Evolutionary conservation across 257 asterid species (phyloP).

Genomic region (Solanum pinnatisectum): DNA sequence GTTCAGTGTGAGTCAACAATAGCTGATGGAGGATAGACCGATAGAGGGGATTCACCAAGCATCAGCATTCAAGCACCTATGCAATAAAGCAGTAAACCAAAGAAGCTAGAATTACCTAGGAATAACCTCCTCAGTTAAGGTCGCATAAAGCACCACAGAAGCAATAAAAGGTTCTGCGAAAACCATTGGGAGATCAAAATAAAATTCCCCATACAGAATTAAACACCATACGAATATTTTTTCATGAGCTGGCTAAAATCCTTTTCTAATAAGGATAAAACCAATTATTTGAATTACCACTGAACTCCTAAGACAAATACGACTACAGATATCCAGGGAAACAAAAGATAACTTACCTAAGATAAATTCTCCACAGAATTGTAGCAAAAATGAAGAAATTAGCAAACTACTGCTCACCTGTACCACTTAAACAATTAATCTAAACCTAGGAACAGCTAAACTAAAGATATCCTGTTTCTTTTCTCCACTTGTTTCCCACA

Average conservation of each 20-base stretch:
- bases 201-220: not conserved
- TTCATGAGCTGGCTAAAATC: not conserved
- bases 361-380: not conserved
- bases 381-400: not conserved
- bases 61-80: not conserved
- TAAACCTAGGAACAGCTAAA: not conserved
- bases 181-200: not conserved
- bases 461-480: not conserved
- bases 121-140: not conserved
- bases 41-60: not conserved
- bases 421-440: not conserved
- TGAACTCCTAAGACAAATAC: not conserved
- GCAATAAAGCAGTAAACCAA: not conserved
- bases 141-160: not conserved
- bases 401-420: not conserved
- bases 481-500: not conserved
- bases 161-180: not conserved
- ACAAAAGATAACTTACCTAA: not conserved
- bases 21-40: not conserved
- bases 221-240: not conserved
- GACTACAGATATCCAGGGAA: not conserved
- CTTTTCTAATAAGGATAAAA: not conserved
- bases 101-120: not conserved
- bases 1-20: not conserved
- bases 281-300: not conserved